Evolutionary conservation across 2,329 filamentous ascomycete species (phyloP).

Genomic region (Setomelanomma holmii): DNA sequence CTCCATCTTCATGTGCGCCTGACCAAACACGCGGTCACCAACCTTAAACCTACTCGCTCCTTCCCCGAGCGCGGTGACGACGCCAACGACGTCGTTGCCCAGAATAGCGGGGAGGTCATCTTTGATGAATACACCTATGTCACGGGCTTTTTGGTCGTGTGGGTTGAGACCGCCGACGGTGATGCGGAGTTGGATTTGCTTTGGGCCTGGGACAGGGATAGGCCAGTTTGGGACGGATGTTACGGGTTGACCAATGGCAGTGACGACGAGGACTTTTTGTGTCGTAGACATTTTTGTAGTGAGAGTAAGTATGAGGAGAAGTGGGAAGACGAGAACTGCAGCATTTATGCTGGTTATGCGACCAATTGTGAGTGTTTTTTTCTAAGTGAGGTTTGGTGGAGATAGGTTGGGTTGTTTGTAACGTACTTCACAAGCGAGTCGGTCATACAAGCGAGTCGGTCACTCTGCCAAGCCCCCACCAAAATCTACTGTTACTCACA

Average conservation of each 20-base stretch:
- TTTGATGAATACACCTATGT: slow-evolving; percentile 47
- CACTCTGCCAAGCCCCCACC: too few species aligned
- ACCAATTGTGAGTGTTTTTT: too few species aligned
- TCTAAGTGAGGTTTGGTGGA: too few species aligned
- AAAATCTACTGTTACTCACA: too few species aligned
- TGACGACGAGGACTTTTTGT: neutral
- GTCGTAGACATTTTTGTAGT: neutral
- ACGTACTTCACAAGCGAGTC: too few species aligned
- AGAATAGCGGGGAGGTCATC: slow-evolving; percentile 43
- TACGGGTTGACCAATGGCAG: neutral
- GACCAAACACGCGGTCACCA: slow-evolving; percentile 65
- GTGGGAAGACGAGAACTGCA: neutral
- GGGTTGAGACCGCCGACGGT: slow-evolving; percentile 45
- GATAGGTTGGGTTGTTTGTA: too few species aligned
- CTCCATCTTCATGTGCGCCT: slow-evolving; percentile 13
- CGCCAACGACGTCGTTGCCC: slow-evolving; percentile 55
- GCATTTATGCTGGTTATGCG: neutral
- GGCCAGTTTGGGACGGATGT: slow-evolving; percentile 3
- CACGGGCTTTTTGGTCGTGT: slow-evolving; percentile 51
- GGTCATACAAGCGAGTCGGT: too few species aligned
- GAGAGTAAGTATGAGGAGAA: neutral
- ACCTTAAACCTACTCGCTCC: slow-evolving; percentile 61
- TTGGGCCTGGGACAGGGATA: slow-evolving; percentile 14
- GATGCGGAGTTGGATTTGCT: slow-evolving; percentile 49
- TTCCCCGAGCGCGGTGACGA: slow-evolving; percentile 57